These are phyloP conservation scores for Aspergillus sp. DNA, from an alignment of 2,329 filamentous ascomycete genomes.

Conservation along the genomic window DNA sequence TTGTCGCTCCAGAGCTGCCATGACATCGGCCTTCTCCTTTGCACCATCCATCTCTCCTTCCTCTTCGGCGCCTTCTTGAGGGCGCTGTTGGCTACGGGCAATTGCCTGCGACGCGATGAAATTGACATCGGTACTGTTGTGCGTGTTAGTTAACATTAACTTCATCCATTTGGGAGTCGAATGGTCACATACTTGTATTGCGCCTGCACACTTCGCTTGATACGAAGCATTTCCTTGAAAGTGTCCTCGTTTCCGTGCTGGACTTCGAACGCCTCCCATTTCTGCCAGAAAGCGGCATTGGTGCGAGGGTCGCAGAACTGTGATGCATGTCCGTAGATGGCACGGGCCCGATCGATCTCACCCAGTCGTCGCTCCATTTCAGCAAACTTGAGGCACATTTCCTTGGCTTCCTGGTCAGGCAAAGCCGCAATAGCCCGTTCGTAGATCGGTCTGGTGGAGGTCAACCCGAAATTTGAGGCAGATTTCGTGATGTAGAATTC, in stretches of 20 bases:
- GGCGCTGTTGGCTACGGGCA: conserved; percentile 63
- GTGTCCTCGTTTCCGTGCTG: conserved; percentile 98
- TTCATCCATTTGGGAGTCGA: not conserved
- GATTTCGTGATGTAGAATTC: conserved; percentile 99
- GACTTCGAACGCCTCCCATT: conserved; percentile 96
- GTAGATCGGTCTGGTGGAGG: conserved; percentile 91
- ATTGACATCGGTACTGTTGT: conserved; percentile 75
- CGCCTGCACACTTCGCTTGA: conserved; percentile 94
- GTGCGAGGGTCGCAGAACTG: conserved; percentile 96
- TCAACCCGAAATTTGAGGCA: conserved; percentile 92
- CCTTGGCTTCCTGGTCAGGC: conserved; percentile 84
- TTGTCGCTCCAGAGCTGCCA: conserved; percentile 82
- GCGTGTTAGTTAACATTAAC: conserved; percentile 25
- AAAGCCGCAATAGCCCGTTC: conserved; percentile 91
- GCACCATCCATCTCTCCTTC: conserved; percentile 40
- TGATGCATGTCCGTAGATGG: conserved; percentile 92
- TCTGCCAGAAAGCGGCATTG: conserved; percentile 84
- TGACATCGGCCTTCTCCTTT: conserved; percentile 62
- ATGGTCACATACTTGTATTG: conserved; percentile 69
- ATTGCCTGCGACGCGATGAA: conserved; percentile 96
- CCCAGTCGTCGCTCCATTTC: conserved; percentile 90
- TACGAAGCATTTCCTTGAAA: conserved; percentile 97
- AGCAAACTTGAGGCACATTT: conserved; percentile 98
- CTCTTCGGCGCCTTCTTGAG: conserved; percentile 31
- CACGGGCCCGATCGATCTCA: conserved; percentile 88